Evolutionary conservation across 495 filamentous ascomycete species (phyloP), one percentile per base, ranked within the genome.

Genomic region (Darksidea phi): DNA sequence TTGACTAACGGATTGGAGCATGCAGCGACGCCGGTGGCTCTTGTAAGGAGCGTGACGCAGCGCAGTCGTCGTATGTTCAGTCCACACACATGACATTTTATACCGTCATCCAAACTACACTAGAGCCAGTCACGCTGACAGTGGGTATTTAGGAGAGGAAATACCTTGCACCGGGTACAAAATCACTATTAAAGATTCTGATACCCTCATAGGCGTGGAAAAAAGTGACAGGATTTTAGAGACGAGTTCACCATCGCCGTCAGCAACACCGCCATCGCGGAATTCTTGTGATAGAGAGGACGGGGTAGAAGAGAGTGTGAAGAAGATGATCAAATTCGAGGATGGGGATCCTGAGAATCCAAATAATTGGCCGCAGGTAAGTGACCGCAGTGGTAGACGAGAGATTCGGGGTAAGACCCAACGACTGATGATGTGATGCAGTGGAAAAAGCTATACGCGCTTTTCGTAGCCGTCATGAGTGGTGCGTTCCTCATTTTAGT

Each of bases 401-500:
- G 23, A 36, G 4, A 38, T 4, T 2, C 21, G 21, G 4, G 20
- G 3, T n/a, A 4, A 34, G 18, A 15, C 8, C 54, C 11, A 34
- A 37, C 18, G 21, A 26, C 55, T 21, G 32, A 17, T n/a, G n/a
- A n/a, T n/a, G 57, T 6, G 34, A 36, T 53, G 4, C 45, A 82
- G 78, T 60, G 62, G 43, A 83, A 78, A 68, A 91, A 90, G 61
- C 63, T 75, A 11, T 76, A 76, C 48, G 77, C 88, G 13, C 67
- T 88, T 2, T 50, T 80, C 13, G 76, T 79, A 0, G 60, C 66
- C 10, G 61, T 64, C 5, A 50, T 51, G 37, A 66, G 36, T 34
- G 59, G 59, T 61, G 6, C 17, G 45, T 59, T 4, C 52, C 7
- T 20, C 32, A 21, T 3, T 6, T 8, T 47, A 7, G 3, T 2